These are phyloP conservation scores for Penicillium freii DNA, from an alignment of 2,329 filamentous ascomycete genomes.

Conservation along the genomic window DNA sequence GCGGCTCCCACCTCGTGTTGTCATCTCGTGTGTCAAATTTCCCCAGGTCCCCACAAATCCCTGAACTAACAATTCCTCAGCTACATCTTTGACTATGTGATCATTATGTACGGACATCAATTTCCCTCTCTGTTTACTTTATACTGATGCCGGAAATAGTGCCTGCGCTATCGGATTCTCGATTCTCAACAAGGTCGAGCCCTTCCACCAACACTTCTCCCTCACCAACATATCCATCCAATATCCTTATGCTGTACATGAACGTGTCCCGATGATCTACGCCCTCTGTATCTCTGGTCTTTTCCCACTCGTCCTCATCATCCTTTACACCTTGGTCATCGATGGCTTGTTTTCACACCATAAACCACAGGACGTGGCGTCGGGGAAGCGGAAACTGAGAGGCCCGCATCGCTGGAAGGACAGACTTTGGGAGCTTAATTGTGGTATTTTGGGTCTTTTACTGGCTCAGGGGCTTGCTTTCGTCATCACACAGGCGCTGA, in stretches of 20 bases:
- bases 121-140: neutral
- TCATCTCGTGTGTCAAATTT: constrained; percentile 50
- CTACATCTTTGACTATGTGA: constrained; percentile 59
- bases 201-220: constrained; percentile 59
- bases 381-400: constrained; percentile 40
- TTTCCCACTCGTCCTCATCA: constrained; percentile 53
- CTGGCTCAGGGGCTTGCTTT: constrained; percentile 56
- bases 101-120: constrained; percentile 51
- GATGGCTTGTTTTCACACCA: constrained; percentile 59
- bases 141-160: constrained; percentile 32
- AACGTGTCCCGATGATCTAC: constrained; percentile 53
- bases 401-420: constrained; percentile 55
- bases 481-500: constrained; percentile 57
- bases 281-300: constrained; percentile 51
- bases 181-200: constrained; percentile 53
- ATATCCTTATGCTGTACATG: constrained; percentile 57
- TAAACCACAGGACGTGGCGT: constrained; percentile 36
- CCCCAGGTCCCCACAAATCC: constrained; percentile 2
- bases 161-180: constrained; percentile 52
- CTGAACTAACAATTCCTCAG: constrained; percentile 32
- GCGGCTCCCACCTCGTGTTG: constrained; percentile 49
- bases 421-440: constrained; percentile 62
- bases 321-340: constrained; percentile 56
- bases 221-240: constrained; percentile 56
- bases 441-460: constrained; percentile 57